These are phyloP conservation scores for Lactarius sanguifluus DNA, from an alignment of 768 basidiomycete genomes.

Conservation along the genomic window DNA sequence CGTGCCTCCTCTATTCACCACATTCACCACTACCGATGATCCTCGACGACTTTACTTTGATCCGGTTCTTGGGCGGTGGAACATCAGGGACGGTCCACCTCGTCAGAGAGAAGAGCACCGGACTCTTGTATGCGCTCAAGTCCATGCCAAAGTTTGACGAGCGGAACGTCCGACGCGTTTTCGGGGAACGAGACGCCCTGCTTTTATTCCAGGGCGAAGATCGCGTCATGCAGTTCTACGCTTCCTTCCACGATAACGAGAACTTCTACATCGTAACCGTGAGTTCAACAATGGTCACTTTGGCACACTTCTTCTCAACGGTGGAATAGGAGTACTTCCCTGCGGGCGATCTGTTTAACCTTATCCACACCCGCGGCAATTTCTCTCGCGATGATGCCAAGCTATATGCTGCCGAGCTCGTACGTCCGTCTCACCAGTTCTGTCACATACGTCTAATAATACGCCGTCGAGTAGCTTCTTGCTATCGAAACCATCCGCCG, in stretches of 20 bases:
- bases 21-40: neutral
- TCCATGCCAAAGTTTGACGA: conserved; percentile 5
- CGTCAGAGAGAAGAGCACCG: conserved; percentile 5
- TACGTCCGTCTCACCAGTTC: conserved; percentile 6
- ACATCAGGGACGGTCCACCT: conserved; percentile 9
- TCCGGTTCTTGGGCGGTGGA: conserved; percentile 6
- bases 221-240: conserved; percentile 11
- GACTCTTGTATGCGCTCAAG: conserved; percentile 7
- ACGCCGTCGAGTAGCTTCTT: conserved; percentile 9
- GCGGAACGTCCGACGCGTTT: neutral
- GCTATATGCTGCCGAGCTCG: conserved; percentile 21
- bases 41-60: conserved; percentile 7
- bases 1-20: too few species aligned
- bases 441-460: neutral
- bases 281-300: neutral
- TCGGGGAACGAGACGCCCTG: conserved; percentile 15
- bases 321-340: conserved; percentile 14
- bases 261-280: conserved; percentile 25
- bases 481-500: conserved; percentile 21
- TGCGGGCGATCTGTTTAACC: conserved; percentile 15
- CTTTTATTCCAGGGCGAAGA: conserved; percentile 10
- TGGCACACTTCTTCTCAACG: neutral
- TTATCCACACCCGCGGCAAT: neutral
- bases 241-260: conserved; percentile 21
- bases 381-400: conserved; percentile 8